Conservation (phyloP, 202 grass and related monocot genomes). For the Elaeis oleifera region DNA sequence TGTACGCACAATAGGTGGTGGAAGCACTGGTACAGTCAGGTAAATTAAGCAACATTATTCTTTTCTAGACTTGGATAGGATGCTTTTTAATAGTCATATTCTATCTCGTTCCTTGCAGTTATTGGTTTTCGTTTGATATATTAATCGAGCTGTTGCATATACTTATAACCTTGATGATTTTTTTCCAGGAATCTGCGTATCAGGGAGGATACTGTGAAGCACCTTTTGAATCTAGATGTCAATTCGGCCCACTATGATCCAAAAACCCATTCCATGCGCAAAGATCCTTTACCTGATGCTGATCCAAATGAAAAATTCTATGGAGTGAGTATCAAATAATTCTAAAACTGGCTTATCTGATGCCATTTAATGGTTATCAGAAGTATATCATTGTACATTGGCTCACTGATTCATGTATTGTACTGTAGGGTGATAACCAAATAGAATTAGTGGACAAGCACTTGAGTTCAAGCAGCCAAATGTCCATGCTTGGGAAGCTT, state of each 20-base stretch:
- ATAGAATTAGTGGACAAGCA: slow-evolving; percentile 86
- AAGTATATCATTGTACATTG: too few relatives aligned
- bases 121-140: too few relatives aligned
- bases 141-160: not conserved
- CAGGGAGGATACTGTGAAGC: slow-evolving; percentile 93
- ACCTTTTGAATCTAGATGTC: slow-evolving; percentile 89
- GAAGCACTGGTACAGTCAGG: slow-evolving; percentile 97
- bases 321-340: slow-evolving; percentile 30
- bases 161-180: not conserved
- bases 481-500: slow-evolving; percentile 83
- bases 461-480: slow-evolving; percentile 89
- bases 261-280: slow-evolving; percentile 91
- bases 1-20: slow-evolving; percentile 89
- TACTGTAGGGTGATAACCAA: slow-evolving; percentile 61
- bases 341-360: too few relatives aligned
- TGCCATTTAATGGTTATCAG: too few relatives aligned
- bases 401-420: too few relatives aligned
- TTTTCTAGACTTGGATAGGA: too few relatives aligned
- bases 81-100: too few relatives aligned
- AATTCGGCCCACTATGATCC: slow-evolving; percentile 98
- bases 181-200: slow-evolving; percentile 84
- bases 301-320: slow-evolving; percentile 99
- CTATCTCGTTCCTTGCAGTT: too few relatives aligned
- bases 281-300: slow-evolving; percentile 83
- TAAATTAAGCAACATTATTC: too few relatives aligned